Evolutionary conservation across 257 asterid genomes (phyloP), one percentile per base, ranked within the genome.

Genomic region (Solanum gracilifrons): DNA sequence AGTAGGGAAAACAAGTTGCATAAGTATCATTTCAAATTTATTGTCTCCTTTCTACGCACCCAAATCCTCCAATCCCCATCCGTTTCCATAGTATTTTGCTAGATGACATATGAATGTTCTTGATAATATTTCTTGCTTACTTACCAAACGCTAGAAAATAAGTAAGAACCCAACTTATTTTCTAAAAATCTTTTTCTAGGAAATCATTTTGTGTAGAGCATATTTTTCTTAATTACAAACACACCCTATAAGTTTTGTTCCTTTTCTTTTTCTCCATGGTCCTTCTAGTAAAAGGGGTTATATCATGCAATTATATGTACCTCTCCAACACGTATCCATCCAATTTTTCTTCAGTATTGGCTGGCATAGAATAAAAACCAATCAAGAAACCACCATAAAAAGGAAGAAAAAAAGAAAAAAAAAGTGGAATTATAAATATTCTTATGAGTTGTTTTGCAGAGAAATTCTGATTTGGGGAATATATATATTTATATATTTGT

Each of bases 381-480:
- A 68, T 58, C 82, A 69, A 41, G 83, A 87, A 85, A 87, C 91
- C 90, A 87, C 88, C 73, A 77, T 13, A 37, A 83, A 86, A 89
- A 31, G 66, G 31, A 25, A 41, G 64, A 13, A 75, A n/a, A 58
- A 58, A 89, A 64, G 79, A 76, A 62, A 62, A 16, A 62, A 18
- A 27, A 36, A 31, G 73, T n/a, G 32, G 31, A 69, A 66, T 55
- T 62, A 76, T 43, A 46, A 58, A 87, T 89, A 87, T 87, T 89
- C 90, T 83, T 69, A 6, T 36, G 36, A 72, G 71, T 79, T 71
- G 69, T 85, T 79, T 86, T n/a, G 62, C 31, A 13, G 23, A 85
- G 37, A 87, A 87, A 58, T 85, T 89, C 91, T 71, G 90, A 89
- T 87, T 68, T 89, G 89, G 88, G 37, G 91, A 89, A 89, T 89